Evolutionary conservation across 177 flowering plant genomes (phyloP).

Genomic region (Tripterygium wilfordii): DNA sequence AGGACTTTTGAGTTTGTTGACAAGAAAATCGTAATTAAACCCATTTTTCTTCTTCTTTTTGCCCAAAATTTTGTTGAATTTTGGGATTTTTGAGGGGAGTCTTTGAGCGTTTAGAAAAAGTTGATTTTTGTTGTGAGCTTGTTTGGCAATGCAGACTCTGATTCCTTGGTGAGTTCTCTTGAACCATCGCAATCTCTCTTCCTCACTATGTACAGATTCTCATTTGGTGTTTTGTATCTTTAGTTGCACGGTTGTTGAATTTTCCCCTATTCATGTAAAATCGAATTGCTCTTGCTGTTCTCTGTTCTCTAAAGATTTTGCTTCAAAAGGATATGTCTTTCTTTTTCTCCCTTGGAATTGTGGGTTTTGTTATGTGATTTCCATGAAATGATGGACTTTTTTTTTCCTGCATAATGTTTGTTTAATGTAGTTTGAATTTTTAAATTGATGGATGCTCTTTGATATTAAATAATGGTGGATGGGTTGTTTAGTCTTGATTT

Average conservation of each 20-base stretch:
- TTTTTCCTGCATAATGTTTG: no score
- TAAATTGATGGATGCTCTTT: no score
- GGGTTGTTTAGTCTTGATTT: conserved; percentile 1
- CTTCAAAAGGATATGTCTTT: no score
- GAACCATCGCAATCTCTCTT: no score
- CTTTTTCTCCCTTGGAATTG: not conserved
- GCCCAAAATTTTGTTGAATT: conserved; percentile 1
- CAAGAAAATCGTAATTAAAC: conserved; percentile 2
- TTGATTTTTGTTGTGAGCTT: conserved; percentile 7
- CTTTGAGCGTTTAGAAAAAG: conserved; percentile 1
- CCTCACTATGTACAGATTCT: no score
- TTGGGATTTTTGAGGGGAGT: conserved; percentile 5
- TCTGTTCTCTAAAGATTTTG: no score
- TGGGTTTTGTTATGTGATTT: not conserved
- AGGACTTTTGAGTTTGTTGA: conserved; percentile 1
- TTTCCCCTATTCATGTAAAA: no score
- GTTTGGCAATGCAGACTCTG: conserved; percentile 17
- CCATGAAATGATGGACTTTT: not conserved
- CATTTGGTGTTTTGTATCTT: no score
- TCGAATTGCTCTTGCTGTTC: no score
- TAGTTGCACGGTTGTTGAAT: no score
- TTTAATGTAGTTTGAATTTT: not conserved
- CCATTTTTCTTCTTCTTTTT: conserved; percentile 7
- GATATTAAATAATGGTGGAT: conserved; percentile 2
- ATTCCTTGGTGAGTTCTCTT: conserved; percentile 16